Evolutionary conservation across 768 basidiomycete species (phyloP).

Genomic region (Mycena epipterygia): DNA sequence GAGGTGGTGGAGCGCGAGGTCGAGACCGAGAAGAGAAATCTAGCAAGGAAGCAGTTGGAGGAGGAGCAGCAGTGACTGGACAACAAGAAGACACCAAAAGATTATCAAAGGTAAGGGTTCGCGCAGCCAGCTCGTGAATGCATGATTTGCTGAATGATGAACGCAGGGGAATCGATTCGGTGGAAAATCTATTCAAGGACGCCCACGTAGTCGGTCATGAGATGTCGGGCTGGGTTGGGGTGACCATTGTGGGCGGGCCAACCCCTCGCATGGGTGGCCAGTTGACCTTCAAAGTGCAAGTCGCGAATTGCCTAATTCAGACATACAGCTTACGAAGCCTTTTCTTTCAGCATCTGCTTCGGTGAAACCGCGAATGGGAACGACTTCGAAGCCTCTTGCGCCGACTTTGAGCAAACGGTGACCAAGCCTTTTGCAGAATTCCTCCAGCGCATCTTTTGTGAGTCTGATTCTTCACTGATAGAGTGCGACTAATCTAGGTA

Average conservation of each 20-base stretch:
- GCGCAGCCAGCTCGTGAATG: background rate
- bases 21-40: background rate
- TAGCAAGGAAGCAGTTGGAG: background rate
- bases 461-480: too few relatives aligned
- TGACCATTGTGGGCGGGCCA: background rate
- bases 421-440: background rate
- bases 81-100: background rate
- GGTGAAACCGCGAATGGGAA: background rate
- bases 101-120: background rate
- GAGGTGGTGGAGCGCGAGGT: background rate
- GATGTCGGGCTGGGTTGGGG: background rate
- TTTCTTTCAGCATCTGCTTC: background rate
- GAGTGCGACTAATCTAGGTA: too few relatives aligned
- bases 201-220: background rate
- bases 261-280: background rate
- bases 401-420: background rate
- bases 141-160: background rate
- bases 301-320: background rate
- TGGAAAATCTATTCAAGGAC: background rate
- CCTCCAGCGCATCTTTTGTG: too few relatives aligned
- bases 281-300: background rate
- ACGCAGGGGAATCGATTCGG: background rate
- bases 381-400: slow-evolving; percentile 1
- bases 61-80: background rate
- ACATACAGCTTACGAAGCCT: too few relatives aligned